Conservation (phyloP, 2,329 filamentous ascomycete genomes). For the Neospermospora avenae region DNA sequence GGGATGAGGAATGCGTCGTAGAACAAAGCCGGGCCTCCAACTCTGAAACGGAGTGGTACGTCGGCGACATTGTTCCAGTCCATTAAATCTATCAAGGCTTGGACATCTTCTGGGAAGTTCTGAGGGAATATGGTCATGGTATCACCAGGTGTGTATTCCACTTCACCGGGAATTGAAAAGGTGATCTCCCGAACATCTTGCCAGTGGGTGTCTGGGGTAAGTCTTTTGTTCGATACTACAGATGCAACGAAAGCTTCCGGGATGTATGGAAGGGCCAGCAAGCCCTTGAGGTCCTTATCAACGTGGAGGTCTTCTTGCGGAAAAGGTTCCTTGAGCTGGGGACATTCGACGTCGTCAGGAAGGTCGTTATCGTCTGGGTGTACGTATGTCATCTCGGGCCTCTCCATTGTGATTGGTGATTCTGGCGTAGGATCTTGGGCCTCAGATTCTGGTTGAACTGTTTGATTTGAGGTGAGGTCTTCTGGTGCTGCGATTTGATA, state of each 20-base stretch:
- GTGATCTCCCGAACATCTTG: constrained; percentile 88
- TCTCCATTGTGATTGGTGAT: neutral
- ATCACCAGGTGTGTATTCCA: constrained; percentile 65
- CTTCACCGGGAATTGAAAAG: constrained; percentile 48
- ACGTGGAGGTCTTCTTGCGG: constrained; percentile 6
- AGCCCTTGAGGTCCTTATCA: neutral
- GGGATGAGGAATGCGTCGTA: constrained; percentile 28
- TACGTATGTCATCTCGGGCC: too few relatives aligned
- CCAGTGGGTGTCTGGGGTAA: constrained; percentile 78
- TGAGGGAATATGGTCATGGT: constrained; percentile 81
- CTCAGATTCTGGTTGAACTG: neutral
- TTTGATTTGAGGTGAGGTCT: neutral
- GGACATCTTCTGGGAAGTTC: constrained; percentile 80
- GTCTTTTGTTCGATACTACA: constrained; percentile 62
- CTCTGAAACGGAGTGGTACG: constrained; percentile 53
- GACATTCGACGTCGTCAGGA: constrained; percentile 5
- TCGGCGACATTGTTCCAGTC: constrained; percentile 74
- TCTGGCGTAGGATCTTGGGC: neutral
- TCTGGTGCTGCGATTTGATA: constrained; percentile 39
- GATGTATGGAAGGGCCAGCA: constrained; percentile 14
- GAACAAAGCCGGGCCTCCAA: constrained; percentile 26
- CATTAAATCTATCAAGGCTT: constrained; percentile 75
- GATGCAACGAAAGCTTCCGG: constrained; percentile 28
- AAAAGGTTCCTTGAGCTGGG: constrained; percentile 16
- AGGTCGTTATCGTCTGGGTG: neutral